These are phyloP conservation scores for Phytopythium litorale DNA, from an alignment of 352 stramenopile species.

Conservation along the genomic window DNA sequence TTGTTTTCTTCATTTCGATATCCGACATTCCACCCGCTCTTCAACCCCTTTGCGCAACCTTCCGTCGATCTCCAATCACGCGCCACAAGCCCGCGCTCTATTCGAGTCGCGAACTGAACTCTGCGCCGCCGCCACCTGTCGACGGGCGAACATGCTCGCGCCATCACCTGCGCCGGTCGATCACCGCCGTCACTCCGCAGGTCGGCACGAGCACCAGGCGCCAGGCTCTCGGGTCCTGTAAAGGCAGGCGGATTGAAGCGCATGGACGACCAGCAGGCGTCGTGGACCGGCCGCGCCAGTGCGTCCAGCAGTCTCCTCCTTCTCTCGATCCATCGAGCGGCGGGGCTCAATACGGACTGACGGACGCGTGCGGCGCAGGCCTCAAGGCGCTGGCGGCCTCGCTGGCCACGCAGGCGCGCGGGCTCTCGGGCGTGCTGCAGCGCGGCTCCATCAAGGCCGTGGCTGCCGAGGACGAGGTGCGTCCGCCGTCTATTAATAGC, in stretches of 20 bases:
- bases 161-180: not conserved
- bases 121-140: not conserved
- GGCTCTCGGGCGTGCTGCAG: slow-evolving; percentile 1
- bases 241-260: not conserved
- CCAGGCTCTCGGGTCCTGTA: too few species aligned
- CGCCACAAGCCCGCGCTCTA: not conserved
- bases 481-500: not conserved
- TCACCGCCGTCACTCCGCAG: not conserved
- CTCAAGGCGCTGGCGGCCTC: slow-evolving; percentile 6
- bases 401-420: slow-evolving; percentile 5
- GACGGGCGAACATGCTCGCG: not conserved
- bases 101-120: not conserved
- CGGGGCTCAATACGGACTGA: not conserved
- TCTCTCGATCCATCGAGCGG: too few species aligned
- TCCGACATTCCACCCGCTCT: not conserved
- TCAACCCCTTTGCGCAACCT: not conserved
- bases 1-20: not conserved
- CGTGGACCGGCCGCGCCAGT: slow-evolving; percentile 3
- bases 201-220: too few species aligned
- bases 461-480: slow-evolving; percentile 5
- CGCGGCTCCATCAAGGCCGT: slow-evolving; percentile 5
- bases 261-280: slow-evolving; percentile 4
- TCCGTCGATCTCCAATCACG: not conserved
- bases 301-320: not conserved
- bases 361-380: not conserved